These are phyloP conservation scores for Microbotryomycetes sp. DNA, from an alignment of 1,284 basidiomycete species.

Conservation along the genomic window DNA sequence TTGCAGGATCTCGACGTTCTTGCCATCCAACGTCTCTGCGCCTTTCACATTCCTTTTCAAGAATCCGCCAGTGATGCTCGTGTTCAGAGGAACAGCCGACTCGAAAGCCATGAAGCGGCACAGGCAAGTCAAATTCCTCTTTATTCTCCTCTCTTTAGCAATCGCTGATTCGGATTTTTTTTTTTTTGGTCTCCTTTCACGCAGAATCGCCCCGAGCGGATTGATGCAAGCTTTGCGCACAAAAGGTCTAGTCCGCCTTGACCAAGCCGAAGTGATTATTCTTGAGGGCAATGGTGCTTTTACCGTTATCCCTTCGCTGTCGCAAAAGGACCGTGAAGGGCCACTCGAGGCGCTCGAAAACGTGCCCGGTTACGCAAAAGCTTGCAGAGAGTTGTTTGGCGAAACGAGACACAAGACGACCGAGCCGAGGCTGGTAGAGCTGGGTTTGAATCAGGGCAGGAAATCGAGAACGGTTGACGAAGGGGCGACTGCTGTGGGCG, in stretches of 20 bases:
- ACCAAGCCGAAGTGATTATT: neutral
- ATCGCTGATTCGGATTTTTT: neutral
- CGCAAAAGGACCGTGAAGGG: neutral
- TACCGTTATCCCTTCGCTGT: neutral
- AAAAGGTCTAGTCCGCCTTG: neutral
- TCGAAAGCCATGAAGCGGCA: neutral
- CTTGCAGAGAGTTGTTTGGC: neutral
- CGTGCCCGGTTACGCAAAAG: neutral
- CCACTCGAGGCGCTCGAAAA: neutral
- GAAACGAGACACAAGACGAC: neutral
- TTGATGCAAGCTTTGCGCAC: neutral
- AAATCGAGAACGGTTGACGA: neutral
- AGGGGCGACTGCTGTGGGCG: neutral
- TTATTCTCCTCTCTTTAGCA: neutral
- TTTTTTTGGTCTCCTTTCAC: neutral
- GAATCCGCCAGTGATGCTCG: neutral
- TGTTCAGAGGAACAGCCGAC: neutral
- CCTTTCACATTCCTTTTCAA: neutral
- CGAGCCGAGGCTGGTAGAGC: neutral
- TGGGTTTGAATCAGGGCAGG: neutral
- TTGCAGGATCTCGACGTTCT: neutral
- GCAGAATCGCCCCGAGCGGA: neutral
- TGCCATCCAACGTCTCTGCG: neutral
- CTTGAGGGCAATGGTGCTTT: neutral
- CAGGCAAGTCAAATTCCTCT: neutral